These are phyloP conservation scores for Vitis cinerea DNA, from an alignment of 164 flowering plant genomes.

Conservation along the genomic window DNA sequence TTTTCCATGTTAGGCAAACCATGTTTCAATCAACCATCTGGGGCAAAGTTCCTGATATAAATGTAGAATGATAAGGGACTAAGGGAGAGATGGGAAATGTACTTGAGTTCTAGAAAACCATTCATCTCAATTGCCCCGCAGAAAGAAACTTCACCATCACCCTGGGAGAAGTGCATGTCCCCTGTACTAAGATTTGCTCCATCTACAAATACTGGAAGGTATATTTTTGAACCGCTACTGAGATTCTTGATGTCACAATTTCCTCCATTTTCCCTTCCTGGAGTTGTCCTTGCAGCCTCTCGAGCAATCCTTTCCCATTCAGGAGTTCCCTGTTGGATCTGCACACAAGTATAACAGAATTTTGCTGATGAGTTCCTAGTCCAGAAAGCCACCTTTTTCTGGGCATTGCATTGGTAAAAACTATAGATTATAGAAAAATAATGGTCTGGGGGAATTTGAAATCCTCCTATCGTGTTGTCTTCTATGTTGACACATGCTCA, in stretches of 20 bases:
- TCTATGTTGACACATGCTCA: not conserved
- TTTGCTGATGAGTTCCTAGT: not conserved
- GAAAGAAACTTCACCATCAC: conserved; percentile 93
- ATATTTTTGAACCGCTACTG: conserved; percentile 85
- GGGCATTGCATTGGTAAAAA: too few species aligned
- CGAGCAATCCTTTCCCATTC: conserved; percentile 86
- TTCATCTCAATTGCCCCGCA: conserved; percentile 99
- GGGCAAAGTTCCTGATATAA: not conserved
- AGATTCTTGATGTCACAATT: conserved; percentile 96
- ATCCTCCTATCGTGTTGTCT: not conserved
- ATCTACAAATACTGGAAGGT: conserved; percentile 88
- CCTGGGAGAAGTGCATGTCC: conserved; percentile 98
- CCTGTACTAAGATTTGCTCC: conserved; percentile 93
- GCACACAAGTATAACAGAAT: conserved; percentile 6
- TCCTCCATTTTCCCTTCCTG: conserved; percentile 97
- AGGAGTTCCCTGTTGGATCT: conserved; percentile 62
- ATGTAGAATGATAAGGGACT: not conserved
- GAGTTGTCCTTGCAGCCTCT: conserved; percentile 94
- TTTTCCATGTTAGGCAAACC: too few species aligned
- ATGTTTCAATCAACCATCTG: not conserved
- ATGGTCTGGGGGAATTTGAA: not conserved
- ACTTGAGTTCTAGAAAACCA: conserved; percentile 96
- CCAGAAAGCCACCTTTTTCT: too few species aligned
- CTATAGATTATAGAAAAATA: too few species aligned
- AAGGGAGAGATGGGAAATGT: conserved; percentile 10